A percentile compares a stretch with the other conserved stretches of the same genome.
Evolutionary conservation across 495 filamentous ascomycete species (phyloP).

Genomic region (Viridothelium virens): DNA sequence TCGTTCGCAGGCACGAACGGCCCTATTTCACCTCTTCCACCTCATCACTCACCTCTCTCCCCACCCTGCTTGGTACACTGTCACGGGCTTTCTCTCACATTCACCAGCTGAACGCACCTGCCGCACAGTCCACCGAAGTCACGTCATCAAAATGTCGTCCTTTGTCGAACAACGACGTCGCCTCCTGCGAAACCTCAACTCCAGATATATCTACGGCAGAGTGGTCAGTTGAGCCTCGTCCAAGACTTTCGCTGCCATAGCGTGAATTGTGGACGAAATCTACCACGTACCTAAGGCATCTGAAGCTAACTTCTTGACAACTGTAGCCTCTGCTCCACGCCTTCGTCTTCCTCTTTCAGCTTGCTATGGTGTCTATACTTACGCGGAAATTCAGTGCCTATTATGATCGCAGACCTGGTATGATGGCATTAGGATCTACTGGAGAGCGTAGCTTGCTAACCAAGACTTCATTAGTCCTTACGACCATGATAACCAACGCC

Average conservation of each 20-base stretch:
- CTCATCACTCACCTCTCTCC: neutral
- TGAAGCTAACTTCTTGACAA: slow-evolving; percentile 12
- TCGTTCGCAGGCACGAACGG: slow-evolving; percentile 9
- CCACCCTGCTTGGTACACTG: neutral
- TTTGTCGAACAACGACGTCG: slow-evolving; percentile 30
- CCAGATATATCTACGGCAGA: slow-evolving; percentile 37
- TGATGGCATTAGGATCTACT: slow-evolving; percentile 20
- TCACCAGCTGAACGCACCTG: neutral
- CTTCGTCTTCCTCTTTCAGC: slow-evolving; percentile 78
- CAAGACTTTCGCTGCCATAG: neutral
- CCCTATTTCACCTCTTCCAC: neutral
- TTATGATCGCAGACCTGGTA: slow-evolving; percentile 80
- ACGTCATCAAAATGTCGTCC: slow-evolving; percentile 14
- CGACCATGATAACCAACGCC: slow-evolving; percentile 97
- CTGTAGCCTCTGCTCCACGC: slow-evolving; percentile 76
- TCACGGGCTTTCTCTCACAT: neutral
- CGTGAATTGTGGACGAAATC: neutral
- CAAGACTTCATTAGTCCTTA: slow-evolving; percentile 56
- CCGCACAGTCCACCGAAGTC: slow-evolving; percentile 2
- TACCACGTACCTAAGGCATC: neutral
- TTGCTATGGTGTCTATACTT: slow-evolving; percentile 73
- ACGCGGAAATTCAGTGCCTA: slow-evolving; percentile 84
- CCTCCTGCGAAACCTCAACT: slow-evolving; percentile 35
- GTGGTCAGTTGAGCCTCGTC: slow-evolving; percentile 26
- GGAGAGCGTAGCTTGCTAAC: slow-evolving; percentile 25